Evolutionary conservation across 2,329 filamentous ascomycete species (phyloP).

Genomic region (Aspergillus sp.): DNA sequence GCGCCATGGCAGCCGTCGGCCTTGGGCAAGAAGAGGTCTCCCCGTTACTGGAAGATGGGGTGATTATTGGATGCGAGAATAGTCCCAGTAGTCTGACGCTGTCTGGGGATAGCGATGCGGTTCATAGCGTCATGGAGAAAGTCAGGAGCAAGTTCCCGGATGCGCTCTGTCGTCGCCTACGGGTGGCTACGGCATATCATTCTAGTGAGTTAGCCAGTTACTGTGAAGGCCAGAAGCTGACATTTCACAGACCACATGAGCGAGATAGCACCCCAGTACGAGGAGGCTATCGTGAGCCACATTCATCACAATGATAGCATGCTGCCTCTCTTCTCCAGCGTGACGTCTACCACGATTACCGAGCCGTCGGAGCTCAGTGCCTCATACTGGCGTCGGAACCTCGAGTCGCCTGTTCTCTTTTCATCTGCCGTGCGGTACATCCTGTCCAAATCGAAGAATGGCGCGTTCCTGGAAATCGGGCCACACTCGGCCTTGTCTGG

Average conservation of each 20-base stretch:
- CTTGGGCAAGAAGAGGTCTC: slow-evolving; percentile 18
- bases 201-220: neutral
- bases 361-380: neutral
- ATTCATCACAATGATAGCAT: neutral
- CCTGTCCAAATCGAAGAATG: slow-evolving; percentile 18
- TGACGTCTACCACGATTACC: neutral
- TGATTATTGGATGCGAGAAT: slow-evolving; percentile 32
- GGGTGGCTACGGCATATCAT: neutral
- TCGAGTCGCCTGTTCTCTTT: slow-evolving; percentile 29
- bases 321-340: slow-evolving; percentile 14
- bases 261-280: neutral
- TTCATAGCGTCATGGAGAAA: slow-evolving; percentile 2
- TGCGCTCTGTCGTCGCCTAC: slow-evolving; percentile 13
- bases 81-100: slow-evolving; percentile 32
- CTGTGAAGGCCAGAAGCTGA: neutral
- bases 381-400: slow-evolving; percentile 20
- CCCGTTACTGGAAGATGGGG: slow-evolving; percentile 20
- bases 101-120: slow-evolving; percentile 22
- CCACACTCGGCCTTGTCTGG: slow-evolving; percentile 42
- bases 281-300: neutral
- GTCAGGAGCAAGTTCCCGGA: slow-evolving; percentile 15
- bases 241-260: slow-evolving; percentile 11
- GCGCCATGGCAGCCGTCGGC: slow-evolving; percentile 32
- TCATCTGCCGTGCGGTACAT: slow-evolving; percentile 15
- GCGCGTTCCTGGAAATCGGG: slow-evolving; percentile 33